phyloP scores from a whole-genome alignment of 139 green algal species.

The Auxenochlorella protothecoides region DNA sequence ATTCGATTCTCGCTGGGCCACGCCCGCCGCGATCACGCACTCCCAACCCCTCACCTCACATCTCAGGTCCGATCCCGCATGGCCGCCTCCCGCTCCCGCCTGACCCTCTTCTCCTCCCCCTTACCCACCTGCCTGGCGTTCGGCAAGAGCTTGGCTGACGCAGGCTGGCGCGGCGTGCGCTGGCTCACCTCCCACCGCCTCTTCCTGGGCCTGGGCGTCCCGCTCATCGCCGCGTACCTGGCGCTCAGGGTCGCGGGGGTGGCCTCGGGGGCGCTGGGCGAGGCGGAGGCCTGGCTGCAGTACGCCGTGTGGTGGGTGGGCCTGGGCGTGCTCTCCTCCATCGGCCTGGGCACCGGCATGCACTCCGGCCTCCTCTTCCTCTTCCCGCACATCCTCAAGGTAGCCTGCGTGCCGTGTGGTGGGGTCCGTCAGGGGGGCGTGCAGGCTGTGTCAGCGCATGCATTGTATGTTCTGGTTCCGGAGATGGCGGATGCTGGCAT shows the following conservation, averaged over 20 bases:
- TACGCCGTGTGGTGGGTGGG: conserved; percentile 79
- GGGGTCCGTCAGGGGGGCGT: no score
- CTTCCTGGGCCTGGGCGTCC: conserved; percentile 51
- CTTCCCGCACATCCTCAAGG: conserved; percentile 91
- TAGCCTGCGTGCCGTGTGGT: conserved; percentile 9
- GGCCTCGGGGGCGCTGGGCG: conserved; percentile 4
- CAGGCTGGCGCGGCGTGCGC: conserved; percentile 11
- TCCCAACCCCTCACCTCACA: no score
- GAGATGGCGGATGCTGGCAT: neutral
- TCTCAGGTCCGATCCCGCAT: no score
- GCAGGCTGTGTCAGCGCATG: no score
- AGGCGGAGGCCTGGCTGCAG: conserved; percentile 35
- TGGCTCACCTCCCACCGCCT: conserved; percentile 54
- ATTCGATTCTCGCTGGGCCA: no score
- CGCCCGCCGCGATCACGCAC: no score
- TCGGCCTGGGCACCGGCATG: conserved; percentile 85
- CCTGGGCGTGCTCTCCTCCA: conserved; percentile 78
- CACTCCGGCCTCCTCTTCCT: conserved; percentile 88
- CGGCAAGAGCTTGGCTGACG: conserved; percentile 8
- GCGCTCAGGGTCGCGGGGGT: conserved; percentile 20
- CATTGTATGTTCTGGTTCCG: no score
- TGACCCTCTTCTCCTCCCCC: conserved; percentile 46
- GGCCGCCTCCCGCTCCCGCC: conserved; percentile 1
- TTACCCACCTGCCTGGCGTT: conserved; percentile 49
- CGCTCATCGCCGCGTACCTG: conserved; percentile 40